Percentiles rank a stretch among this genome's conserved stretches.
Evolutionary conservation across 2,329 filamentous ascomycete species (phyloP).

Genomic region (Aureobasidium melanogenum): DNA sequence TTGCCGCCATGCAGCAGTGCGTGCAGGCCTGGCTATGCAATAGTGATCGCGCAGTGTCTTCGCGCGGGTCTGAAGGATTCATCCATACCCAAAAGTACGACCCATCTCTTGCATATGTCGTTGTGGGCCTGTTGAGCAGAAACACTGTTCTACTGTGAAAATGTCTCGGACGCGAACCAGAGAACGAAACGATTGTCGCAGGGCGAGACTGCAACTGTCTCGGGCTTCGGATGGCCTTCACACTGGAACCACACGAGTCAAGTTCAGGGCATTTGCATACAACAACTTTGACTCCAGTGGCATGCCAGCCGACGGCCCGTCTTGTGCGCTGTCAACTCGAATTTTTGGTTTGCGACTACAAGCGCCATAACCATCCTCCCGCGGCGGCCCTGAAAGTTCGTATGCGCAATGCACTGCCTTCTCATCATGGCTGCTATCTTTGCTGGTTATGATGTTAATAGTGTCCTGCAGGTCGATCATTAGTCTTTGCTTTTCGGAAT

Average conservation of each 20-base stretch:
- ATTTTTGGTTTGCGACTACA: background rate
- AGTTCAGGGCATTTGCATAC: background rate
- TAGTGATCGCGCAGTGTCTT: background rate
- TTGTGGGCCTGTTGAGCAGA: background rate
- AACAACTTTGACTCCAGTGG: background rate
- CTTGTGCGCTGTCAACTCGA: background rate
- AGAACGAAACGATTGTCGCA: constrained; percentile 1
- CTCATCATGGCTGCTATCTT: background rate
- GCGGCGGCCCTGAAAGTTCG: background rate
- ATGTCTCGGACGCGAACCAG: background rate
- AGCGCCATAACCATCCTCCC: background rate
- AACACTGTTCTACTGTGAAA: constrained; percentile 1
- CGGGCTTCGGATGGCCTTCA: background rate
- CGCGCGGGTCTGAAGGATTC: background rate
- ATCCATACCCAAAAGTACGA: no score
- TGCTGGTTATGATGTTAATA: background rate
- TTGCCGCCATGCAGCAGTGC: background rate
- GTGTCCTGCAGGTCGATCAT: background rate
- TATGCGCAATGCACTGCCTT: background rate
- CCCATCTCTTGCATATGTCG: background rate
- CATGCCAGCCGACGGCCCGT: background rate
- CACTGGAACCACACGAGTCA: background rate
- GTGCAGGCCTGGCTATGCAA: background rate
- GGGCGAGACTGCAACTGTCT: background rate
- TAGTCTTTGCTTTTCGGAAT: background rate